Evolutionary conservation across 805 yeast species (phyloP).

Genomic region (Pichia rugopelliculosa): DNA sequence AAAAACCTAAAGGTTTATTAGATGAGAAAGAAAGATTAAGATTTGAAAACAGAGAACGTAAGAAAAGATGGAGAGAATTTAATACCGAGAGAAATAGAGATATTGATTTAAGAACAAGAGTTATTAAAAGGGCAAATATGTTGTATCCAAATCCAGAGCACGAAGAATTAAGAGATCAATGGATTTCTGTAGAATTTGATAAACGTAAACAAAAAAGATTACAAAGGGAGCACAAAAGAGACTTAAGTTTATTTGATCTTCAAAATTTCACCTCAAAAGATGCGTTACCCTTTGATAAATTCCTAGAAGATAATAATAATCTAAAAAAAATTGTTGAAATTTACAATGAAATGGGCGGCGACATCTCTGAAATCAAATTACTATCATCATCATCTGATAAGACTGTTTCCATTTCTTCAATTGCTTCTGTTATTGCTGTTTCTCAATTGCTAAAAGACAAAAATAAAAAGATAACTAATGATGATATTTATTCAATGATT

Average conservation of each 20-base stretch:
- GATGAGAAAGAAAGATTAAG: constrained; percentile 52
- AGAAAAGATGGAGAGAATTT: constrained; percentile 76
- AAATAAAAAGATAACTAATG: constrained; percentile 10
- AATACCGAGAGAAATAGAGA: constrained; percentile 79
- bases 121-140: constrained; percentile 60
- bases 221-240: constrained; percentile 34
- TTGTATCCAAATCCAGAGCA: constrained; percentile 58
- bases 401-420: constrained; percentile 20
- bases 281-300: constrained; percentile 4
- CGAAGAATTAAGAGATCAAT: constrained; percentile 43
- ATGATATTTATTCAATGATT: constrained; percentile 21
- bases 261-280: constrained; percentile 6
- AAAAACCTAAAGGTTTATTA: constrained; percentile 4
- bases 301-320: constrained; percentile 8
- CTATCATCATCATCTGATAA: constrained; percentile 14
- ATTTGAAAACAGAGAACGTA: constrained; percentile 65
- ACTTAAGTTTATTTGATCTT: constrained; percentile 7
- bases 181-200: constrained; percentile 72
- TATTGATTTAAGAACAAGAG: constrained; percentile 74
- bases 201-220: constrained; percentile 56
- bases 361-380: constrained; percentile 14
- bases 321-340: constrained; percentile 9
- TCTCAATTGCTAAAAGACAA: constrained; percentile 15
- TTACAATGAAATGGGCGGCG: constrained; percentile 32
- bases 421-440: constrained; percentile 20